Percentiles rank a stretch among this genome's conserved stretches.
Evolutionary conservation across 768 basidiomycete species (phyloP).

Genomic region (Polyporus arcularius): DNA sequence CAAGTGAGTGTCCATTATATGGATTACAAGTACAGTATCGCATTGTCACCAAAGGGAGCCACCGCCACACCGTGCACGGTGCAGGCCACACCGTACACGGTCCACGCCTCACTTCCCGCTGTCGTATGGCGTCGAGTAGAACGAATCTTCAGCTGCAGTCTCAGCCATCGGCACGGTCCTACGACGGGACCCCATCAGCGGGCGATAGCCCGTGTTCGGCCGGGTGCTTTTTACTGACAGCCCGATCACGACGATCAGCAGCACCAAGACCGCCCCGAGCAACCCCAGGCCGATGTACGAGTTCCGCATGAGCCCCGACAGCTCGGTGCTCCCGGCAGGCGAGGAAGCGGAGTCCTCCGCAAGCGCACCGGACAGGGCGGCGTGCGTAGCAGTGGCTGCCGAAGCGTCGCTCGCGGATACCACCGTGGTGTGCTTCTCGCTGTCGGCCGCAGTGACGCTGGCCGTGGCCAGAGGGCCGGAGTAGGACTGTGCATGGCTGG

Average conservation of each 20-base stretch:
- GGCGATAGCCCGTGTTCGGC: background rate
- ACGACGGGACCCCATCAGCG: background rate
- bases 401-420: no score
- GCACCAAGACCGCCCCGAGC: constrained; percentile 4
- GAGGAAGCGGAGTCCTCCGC: background rate
- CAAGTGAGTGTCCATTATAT: no score
- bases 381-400: background rate
- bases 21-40: no score
- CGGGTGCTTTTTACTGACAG: background rate
- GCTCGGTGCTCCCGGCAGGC: background rate
- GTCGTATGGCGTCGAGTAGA: background rate
- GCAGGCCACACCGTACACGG: no score
- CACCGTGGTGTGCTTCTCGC: background rate
- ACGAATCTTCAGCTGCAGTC: background rate
- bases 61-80: no score
- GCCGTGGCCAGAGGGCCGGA: background rate
- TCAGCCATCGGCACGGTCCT: background rate
- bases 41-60: no score
- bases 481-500: background rate
- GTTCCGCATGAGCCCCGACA: background rate
- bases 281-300: constrained; percentile 14
- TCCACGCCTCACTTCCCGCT: no score
- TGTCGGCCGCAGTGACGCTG: background rate
- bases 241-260: constrained; percentile 4
- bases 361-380: background rate